These are phyloP conservation scores for Scedosporium dehoogii DNA, from an alignment of 2,329 filamentous ascomycete species.

Conservation along the genomic window DNA sequence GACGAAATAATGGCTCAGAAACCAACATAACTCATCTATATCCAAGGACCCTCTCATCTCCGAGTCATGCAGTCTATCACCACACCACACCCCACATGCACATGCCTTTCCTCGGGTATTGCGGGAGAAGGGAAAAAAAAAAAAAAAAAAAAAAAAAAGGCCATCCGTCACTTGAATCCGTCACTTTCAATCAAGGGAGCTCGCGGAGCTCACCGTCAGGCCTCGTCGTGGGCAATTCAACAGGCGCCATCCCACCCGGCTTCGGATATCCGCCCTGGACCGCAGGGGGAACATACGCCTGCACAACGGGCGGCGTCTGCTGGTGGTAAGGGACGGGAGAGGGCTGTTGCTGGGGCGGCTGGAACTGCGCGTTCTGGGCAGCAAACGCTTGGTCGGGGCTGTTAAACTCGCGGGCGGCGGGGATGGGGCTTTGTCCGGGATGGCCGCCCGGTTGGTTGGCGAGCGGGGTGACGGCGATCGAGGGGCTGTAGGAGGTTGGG, in stretches of 20 bases:
- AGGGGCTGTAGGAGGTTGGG: background rate
- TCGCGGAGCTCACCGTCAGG: conserved; percentile 4
- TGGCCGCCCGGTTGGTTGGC: background rate
- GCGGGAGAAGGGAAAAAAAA: no score
- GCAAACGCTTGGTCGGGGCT: background rate
- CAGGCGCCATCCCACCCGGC: background rate
- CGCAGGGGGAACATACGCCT: background rate
- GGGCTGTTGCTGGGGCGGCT: background rate
- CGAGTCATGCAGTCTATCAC: no score
- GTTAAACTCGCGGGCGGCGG: background rate
- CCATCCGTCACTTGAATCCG: no score
- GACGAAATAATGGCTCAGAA: no score
- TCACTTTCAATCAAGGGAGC: background rate
- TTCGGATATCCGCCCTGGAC: background rate
- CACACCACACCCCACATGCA: no score
- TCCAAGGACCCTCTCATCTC: no score
- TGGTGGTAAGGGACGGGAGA: background rate
- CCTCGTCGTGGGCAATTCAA: background rate
- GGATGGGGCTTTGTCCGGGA: background rate
- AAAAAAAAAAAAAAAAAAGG: no score
- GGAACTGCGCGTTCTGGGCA: background rate
- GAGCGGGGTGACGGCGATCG: background rate
- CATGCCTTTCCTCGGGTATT: no score
- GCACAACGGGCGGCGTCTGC: background rate
- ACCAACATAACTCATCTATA: no score